A percentile compares a stretch with the other conserved stretches of the same genome.
phyloP scores from a whole-genome alignment of 495 filamentous ascomycete genomes.

The Rhizodiscina lignyota region DNA sequence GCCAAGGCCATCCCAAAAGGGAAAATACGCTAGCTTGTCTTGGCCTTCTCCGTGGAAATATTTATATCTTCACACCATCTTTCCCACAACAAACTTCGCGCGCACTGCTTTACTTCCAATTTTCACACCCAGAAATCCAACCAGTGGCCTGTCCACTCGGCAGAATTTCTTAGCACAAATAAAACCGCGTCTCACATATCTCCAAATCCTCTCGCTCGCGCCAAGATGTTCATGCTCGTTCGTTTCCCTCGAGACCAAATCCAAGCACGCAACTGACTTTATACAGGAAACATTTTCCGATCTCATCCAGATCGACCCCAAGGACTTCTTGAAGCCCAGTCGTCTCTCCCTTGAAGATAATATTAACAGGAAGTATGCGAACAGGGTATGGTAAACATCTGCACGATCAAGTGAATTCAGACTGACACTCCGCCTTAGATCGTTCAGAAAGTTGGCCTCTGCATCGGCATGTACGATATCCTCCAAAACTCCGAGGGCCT shows the following conservation, averaged over 20 bases:
- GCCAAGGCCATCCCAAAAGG: too few species aligned
- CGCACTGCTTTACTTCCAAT: too few species aligned
- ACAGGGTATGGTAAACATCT: conserved; percentile 41
- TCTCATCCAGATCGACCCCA: conserved; percentile 74
- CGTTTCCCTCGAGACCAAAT: too few species aligned
- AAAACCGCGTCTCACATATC: not conserved
- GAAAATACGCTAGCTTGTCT: too few species aligned
- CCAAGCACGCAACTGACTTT: too few species aligned
- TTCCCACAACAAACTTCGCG: too few species aligned
- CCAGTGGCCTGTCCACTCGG: not conserved
- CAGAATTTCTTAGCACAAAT: not conserved
- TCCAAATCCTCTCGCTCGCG: too few species aligned
- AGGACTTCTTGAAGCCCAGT: conserved; percentile 69
- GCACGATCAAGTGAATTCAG: not conserved
- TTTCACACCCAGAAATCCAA: not conserved
- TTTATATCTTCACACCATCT: too few species aligned
- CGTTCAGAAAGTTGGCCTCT: conserved; percentile 72
- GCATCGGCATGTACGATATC: conserved; percentile 80
- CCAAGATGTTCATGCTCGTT: conserved; percentile 1
- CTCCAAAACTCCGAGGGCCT: conserved; percentile 75
- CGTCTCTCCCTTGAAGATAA: conserved; percentile 73
- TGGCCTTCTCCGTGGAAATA: too few species aligned
- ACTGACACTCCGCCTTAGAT: conserved; percentile 24
- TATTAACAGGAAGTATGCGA: conserved; percentile 89
- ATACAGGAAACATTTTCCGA: conserved; percentile 48